A percentile compares a stretch with the other conserved stretches of the same genome.
Evolutionary conservation across 1,284 basidiomycete species (phyloP).

Genomic region (Naganishia albida): DNA sequence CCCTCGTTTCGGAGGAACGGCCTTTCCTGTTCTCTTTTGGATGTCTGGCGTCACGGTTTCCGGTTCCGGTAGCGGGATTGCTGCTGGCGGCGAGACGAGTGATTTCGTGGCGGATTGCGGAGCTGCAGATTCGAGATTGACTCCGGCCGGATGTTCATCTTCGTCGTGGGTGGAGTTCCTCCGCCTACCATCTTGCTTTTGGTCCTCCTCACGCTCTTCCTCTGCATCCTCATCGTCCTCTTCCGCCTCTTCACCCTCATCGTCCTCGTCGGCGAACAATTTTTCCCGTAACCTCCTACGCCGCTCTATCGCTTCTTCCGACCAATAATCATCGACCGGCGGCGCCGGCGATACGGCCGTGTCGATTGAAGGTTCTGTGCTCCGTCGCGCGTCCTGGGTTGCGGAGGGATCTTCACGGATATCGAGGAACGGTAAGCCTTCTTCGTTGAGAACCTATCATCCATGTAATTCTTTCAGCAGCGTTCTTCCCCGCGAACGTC

Average conservation of each 20-base stretch:
- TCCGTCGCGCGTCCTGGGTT: neutral
- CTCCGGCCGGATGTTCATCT: neutral
- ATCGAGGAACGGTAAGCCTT: slow-evolving; percentile 34
- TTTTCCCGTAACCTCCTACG: slow-evolving; percentile 27
- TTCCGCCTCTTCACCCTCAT: slow-evolving; percentile 27
- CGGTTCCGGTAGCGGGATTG: slow-evolving; percentile 1
- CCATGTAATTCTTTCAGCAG: neutral
- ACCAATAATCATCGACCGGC: slow-evolving; percentile 32
- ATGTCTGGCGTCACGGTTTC: slow-evolving; percentile 1
- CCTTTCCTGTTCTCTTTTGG: slow-evolving; percentile 18
- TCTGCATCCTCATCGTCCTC: slow-evolving; percentile 11
- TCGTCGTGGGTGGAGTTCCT: neutral
- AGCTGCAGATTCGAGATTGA: neutral
- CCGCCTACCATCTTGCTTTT: neutral
- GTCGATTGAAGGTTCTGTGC: neutral
- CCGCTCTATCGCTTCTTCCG: slow-evolving; percentile 28
- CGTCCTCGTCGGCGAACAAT: slow-evolving; percentile 27
- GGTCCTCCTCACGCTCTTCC: neutral
- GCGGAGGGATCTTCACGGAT: slow-evolving; percentile 30
- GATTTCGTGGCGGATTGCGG: no score
- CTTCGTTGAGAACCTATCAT: slow-evolving; percentile 32
- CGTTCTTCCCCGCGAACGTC: neutral
- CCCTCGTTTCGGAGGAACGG: neutral
- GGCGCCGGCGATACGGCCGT: neutral
- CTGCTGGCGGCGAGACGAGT: neutral